Base-by-base conservation (phyloP, 441 rosid genomes). In the Omphalea diandra region DNA sequence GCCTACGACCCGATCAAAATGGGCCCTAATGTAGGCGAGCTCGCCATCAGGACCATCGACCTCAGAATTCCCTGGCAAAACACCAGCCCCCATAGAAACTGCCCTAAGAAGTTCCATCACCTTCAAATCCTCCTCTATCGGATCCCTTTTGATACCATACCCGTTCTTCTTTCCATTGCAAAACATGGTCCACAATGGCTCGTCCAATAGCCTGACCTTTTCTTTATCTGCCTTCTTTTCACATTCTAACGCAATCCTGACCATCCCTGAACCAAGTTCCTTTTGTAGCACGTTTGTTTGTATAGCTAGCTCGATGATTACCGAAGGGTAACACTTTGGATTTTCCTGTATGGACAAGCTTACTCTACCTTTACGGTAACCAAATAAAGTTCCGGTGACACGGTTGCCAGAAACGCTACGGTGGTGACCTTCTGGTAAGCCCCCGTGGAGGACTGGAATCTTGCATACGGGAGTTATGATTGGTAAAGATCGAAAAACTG, bases 81-180 rank as follows among this genome's bases (percentile, higher is more conserved):
- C 94, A 18, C 96, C 96, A 0, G 91, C 97, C 5, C 98, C 96
- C 94, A 90, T 87, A 0, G 97, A 89, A 20, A 90, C 91, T 2
- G 88, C 80, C 81, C 80, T 81, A 31, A 92, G 83, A 40, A 85
- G 66, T 76, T 90, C 97, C 97, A 93, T 89, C 11, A 89, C 85
- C 40, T 74, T 71, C 68, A 93, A 73, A 67, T 93, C 98, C 56
- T 87, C 94, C 69, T 80, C 88, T 4, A 80, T 63, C 18, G 97
- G 85, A 22, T 88, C 90, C 33, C 96, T 81, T 73, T 79, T 87
- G 9, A 93, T 82, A 5, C 86, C 93, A 36, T 86, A 85, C 0
- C 97, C 97, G 1, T 77, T 68, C 71, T 88, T 93, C 76, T 87
- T 90, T 11, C 98, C 98, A 33, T 93, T 93, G 46, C 89, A 84